These are phyloP conservation scores for Cymodocea nodosa DNA, from an alignment of 116 monocot species.

Conservation along the genomic window DNA sequence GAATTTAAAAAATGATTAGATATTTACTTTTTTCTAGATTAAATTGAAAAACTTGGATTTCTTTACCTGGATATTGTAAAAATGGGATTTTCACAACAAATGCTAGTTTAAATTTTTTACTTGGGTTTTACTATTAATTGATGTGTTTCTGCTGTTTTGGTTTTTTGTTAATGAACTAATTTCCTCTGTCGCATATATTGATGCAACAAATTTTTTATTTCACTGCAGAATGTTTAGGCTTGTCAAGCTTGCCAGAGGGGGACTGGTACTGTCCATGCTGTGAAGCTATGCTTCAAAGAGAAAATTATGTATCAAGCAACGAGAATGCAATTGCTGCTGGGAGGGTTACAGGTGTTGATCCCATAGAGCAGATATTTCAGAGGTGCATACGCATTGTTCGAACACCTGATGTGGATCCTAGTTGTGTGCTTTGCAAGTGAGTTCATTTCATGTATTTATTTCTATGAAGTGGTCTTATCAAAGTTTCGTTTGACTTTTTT, in stretches of 20 bases:
- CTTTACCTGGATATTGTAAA: too few species aligned
- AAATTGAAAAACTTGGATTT: too few species aligned
- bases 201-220: background rate
- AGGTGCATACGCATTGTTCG: slow-evolving; percentile 71
- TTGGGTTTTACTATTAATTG: too few species aligned
- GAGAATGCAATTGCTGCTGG: slow-evolving; percentile 79
- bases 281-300: slow-evolving; percentile 47
- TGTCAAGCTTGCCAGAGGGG: slow-evolving; percentile 41
- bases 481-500: background rate
- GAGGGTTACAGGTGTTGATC: slow-evolving; percentile 60
- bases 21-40: too few species aligned
- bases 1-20: too few species aligned
- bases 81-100: too few species aligned
- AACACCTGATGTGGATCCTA: slow-evolving; percentile 36
- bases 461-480: background rate
- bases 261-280: slow-evolving; percentile 70
- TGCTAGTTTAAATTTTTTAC: too few species aligned
- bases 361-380: slow-evolving; percentile 63
- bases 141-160: too few species aligned
- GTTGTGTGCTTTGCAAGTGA: slow-evolving; percentile 87
- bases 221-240: slow-evolving; percentile 67
- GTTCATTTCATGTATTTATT: slow-evolving; percentile 1
- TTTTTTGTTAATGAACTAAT: too few species aligned
- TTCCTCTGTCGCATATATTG: too few species aligned
- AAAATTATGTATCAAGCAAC: slow-evolving; percentile 43